These are phyloP conservation scores for Plectranthus barbatus DNA, from an alignment of 257 asterid genomes.

Conservation along the genomic window DNA sequence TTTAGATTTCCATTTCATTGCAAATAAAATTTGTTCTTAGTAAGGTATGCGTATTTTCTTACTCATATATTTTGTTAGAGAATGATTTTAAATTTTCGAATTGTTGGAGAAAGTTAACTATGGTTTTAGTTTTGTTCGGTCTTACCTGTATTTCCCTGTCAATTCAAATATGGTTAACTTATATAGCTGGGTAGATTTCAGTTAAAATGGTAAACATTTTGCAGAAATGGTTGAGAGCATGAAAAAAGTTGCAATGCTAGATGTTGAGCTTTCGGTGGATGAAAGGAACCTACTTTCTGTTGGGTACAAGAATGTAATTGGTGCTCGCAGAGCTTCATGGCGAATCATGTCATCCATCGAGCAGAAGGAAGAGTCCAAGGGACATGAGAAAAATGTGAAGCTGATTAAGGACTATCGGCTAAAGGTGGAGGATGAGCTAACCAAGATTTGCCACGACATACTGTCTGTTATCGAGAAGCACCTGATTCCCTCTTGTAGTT, in stretches of 20 bases:
- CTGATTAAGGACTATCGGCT: slow-evolving; percentile 63
- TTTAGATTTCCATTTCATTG: neutral
- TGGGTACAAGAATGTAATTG: slow-evolving; percentile 81
- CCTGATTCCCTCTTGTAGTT: slow-evolving; percentile 56
- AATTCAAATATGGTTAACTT: neutral
- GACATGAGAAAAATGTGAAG: slow-evolving; percentile 57
- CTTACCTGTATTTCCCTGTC: neutral
- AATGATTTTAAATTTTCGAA: neutral
- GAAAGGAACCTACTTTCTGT: slow-evolving; percentile 81
- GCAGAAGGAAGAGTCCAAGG: slow-evolving; percentile 73
- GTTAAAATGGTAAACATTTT: neutral
- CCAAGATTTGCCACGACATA: slow-evolving; percentile 63
- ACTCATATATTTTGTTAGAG: neutral
- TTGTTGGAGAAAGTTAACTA: neutral
- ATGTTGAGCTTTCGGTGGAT: slow-evolving; percentile 67
- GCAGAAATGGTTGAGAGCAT: slow-evolving; percentile 78
- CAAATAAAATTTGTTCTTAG: neutral
- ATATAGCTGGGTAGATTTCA: neutral
- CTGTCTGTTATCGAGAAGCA: slow-evolving; percentile 58
- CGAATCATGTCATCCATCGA: slow-evolving; percentile 77
- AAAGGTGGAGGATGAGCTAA: slow-evolving; percentile 72
- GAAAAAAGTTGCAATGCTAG: slow-evolving; percentile 66
- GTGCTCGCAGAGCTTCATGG: slow-evolving; percentile 88
- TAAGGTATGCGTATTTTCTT: neutral
- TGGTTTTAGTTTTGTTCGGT: neutral